A percentile compares a stretch with the other conserved stretches of the same genome.
Conservation (phyloP, 164 flowering plant species). For the Magnolia kwangsiensis region DNA sequence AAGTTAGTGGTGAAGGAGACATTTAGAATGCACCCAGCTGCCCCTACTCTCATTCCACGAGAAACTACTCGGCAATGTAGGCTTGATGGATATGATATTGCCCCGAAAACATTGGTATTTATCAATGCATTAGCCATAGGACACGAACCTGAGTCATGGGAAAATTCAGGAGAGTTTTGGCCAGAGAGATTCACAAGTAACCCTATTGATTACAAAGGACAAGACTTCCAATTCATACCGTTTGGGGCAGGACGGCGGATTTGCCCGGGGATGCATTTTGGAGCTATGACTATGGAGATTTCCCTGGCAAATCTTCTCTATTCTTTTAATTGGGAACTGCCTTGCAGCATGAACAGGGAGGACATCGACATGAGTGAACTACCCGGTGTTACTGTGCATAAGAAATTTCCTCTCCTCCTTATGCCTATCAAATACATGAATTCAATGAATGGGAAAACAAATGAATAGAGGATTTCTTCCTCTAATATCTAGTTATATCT, state of each 20-base stretch:
- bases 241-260: too few relatives aligned
- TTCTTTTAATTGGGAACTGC: slow-evolving; percentile 44
- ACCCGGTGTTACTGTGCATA: slow-evolving; percentile 23
- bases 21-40: slow-evolving; percentile 32
- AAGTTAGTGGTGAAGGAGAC: slow-evolving; percentile 29
- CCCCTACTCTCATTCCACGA: slow-evolving; percentile 30
- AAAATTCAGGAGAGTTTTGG: slow-evolving; percentile 20
- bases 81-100: slow-evolving; percentile 23
- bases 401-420: slow-evolving; percentile 21
- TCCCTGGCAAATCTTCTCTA: slow-evolving; percentile 40
- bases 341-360: slow-evolving; percentile 31
- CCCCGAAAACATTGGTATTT: slow-evolving; percentile 20
- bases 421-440: background rate
- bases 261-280: too few relatives aligned
- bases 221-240: slow-evolving; percentile 13
- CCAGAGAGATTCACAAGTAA: slow-evolving; percentile 30
- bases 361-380: slow-evolving; percentile 41
- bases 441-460: too few relatives aligned
- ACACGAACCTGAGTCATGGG: slow-evolving; percentile 22
- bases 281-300: slow-evolving; percentile 18
- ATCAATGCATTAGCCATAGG: slow-evolving; percentile 29
- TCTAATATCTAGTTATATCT: too few relatives aligned
- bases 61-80: slow-evolving; percentile 19
- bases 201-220: slow-evolving; percentile 24
- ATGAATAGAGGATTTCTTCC: too few relatives aligned